These are phyloP conservation scores for Daedaleopsis nitida DNA, from an alignment of 768 basidiomycete species.

Conservation along the genomic window DNA sequence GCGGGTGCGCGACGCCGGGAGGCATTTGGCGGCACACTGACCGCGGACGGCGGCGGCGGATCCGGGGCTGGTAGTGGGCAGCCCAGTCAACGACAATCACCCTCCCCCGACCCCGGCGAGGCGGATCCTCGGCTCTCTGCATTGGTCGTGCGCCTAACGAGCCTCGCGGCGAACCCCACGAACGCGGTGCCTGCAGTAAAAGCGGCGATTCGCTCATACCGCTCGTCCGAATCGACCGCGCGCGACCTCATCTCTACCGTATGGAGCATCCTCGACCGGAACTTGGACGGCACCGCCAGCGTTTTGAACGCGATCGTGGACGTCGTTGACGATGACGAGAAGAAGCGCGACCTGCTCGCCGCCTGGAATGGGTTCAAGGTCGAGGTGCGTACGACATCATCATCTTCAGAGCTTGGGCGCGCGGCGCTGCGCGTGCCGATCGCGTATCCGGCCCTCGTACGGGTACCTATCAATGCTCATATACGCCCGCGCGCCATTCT, in stretches of 20 bases:
- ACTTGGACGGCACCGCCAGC: conserved; percentile 74
- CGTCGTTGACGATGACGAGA: conserved; percentile 80
- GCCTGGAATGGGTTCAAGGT: conserved; percentile 86
- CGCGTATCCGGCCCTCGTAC: neutral
- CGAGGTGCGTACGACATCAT: conserved; percentile 52
- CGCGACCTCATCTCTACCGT: conserved; percentile 86
- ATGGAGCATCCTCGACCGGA: conserved; percentile 73
- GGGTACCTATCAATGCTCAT: neutral
- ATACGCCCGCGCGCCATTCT: neutral
- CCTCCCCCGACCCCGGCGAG: conserved; percentile 41
- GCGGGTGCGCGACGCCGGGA: conserved; percentile 51
- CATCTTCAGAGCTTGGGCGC: neutral
- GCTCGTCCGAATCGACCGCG: conserved; percentile 73
- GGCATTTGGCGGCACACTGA: conserved; percentile 63
- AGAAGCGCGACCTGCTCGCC: conserved; percentile 70
- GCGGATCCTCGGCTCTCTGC: conserved; percentile 53
- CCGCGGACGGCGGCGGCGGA: conserved; percentile 36
- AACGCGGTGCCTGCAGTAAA: conserved; percentile 64
- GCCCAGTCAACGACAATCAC: conserved; percentile 33
- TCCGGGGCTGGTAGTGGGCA: conserved; percentile 19
- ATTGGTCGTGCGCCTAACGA: conserved; percentile 64
- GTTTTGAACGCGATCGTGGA: conserved; percentile 76
- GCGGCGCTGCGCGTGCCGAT: neutral
- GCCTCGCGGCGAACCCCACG: conserved; percentile 56
- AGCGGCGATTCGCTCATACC: conserved; percentile 79